Conservation (phyloP, 257 asterid genomes). For the Marsdenia floribunda region DNA sequence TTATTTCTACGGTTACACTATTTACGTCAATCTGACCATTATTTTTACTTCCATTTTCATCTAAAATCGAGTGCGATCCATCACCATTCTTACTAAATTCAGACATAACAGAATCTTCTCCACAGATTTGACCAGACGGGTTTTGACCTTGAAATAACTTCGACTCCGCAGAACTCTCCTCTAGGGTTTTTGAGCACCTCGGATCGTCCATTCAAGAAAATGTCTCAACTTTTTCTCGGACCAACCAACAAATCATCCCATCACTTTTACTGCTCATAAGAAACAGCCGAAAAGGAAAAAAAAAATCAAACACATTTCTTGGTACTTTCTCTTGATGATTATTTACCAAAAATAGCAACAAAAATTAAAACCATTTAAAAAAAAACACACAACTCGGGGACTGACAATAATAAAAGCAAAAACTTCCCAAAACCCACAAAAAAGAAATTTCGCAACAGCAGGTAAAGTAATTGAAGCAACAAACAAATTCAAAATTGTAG, state of each 20-base stretch:
- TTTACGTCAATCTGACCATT: constrained; percentile 14
- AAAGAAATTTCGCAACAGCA: not conserved
- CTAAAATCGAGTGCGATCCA: constrained; percentile 18
- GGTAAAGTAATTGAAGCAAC: not conserved
- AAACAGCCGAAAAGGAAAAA: constrained; percentile 18
- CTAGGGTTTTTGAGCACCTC: constrained; percentile 35
- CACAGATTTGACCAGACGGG: constrained; percentile 27
- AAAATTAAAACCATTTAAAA: not conserved
- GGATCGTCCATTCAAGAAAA: constrained; percentile 43
- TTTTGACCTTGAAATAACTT: constrained; percentile 16
- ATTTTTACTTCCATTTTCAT: constrained; percentile 2
- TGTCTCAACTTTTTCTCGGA: constrained; percentile 36
- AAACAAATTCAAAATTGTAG: not conserved
- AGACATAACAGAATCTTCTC: constrained; percentile 24
- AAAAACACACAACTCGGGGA: not conserved
- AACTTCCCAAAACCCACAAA: not conserved
- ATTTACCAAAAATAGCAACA: not conserved
- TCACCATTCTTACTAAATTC: constrained; percentile 24
- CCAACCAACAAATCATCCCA: constrained; percentile 18
- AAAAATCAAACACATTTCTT: not conserved
- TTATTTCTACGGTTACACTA: constrained; percentile 10
- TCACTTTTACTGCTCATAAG: constrained; percentile 31
- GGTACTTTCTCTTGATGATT: not conserved
- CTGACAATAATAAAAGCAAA: not conserved
- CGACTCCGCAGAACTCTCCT: constrained; percentile 25